Evolutionary conservation across 768 basidiomycete species (phyloP).

Genomic region (Gloeostereum incarnatum): DNA sequence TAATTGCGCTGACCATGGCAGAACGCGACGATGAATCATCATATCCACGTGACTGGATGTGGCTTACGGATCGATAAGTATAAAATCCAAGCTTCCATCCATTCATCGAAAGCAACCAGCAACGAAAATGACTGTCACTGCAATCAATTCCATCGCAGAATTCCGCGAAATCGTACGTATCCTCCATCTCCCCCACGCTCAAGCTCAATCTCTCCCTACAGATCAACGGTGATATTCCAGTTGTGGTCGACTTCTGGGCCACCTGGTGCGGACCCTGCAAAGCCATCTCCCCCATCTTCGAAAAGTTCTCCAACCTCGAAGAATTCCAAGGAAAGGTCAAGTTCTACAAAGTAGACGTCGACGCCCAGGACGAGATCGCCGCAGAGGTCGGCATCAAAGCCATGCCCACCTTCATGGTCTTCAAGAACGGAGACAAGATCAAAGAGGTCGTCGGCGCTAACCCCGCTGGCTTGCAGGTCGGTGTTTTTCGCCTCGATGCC

Average conservation of each 20-base stretch:
- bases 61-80: no score
- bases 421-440: conserved; percentile 4
- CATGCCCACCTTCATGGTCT: conserved; percentile 7
- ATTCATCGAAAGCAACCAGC: no score
- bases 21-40: no score
- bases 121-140: no score
- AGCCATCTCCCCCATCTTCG: conserved; percentile 9
- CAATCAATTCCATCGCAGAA: no score
- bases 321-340: conserved; percentile 24
- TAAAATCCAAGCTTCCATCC: no score
- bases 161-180: no score
- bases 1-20: no score
- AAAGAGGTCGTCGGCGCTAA: conserved; percentile 2
- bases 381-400: conserved; percentile 54
- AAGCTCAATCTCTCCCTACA: neutral
- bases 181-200: no score
- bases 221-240: conserved; percentile 10
- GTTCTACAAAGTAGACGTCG: conserved; percentile 73
- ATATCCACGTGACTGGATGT: no score
- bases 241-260: conserved; percentile 11
- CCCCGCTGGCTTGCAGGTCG: conserved; percentile 2
- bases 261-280: conserved; percentile 12
- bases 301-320: conserved; percentile 24
- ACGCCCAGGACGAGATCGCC: conserved; percentile 41
- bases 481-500: no score